Base-by-base conservation (phyloP, 352 stramenopile species). In the Phytophthora ohioensis region DNA sequence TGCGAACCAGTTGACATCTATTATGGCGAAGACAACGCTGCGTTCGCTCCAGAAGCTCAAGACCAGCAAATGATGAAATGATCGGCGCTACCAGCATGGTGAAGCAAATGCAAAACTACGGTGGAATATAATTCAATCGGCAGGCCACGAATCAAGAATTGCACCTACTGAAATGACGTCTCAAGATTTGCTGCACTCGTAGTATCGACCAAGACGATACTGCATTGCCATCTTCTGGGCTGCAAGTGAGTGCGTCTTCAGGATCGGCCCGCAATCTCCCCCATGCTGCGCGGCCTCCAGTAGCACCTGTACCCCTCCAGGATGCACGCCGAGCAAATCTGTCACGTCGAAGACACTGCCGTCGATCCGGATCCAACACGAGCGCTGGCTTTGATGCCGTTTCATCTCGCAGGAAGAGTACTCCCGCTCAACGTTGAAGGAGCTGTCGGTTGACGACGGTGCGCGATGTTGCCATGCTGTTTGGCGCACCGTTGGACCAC, bases 311-410 rank as follows among this genome's bases (percentile, higher is more conserved):
- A 84, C 87, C 0, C 94, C 95, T 4, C 93, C 95, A 9, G 94
- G 93, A 73, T 99, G 94, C 1, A 85, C 82, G 8, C 74, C 69
- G 30, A 98, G 82, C 64, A 98, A 89, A 30, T 91, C 79, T 1
- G 94, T 98, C 21, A 95, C 92, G 74, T 99, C 93, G 66, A 97
- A 98, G 21, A 98, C 88, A 51, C 80, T 77, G 41, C 87, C 81
- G n/a, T 91, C 86, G 9, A 92, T 83, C 10, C 98, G 70, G 47
- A 98, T 85, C 96, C 96, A 99, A 61, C 91, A 97, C 12, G 93
- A 98, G 2, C 82, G 79, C 30, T 78, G 62, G 7, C 65, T 88
- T 60, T 90, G 86, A 62, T 98, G 95, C 17, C 90, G 84, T 34
- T 75, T 71, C 21, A 98, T 74, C 74, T 99, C 90, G 52, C 91